Evolutionary conservation across 2,329 filamentous ascomycete genomes (phyloP), one percentile per base, ranked within the genome.

Genomic region (Lasiodiplodia hormozganensis): DNA sequence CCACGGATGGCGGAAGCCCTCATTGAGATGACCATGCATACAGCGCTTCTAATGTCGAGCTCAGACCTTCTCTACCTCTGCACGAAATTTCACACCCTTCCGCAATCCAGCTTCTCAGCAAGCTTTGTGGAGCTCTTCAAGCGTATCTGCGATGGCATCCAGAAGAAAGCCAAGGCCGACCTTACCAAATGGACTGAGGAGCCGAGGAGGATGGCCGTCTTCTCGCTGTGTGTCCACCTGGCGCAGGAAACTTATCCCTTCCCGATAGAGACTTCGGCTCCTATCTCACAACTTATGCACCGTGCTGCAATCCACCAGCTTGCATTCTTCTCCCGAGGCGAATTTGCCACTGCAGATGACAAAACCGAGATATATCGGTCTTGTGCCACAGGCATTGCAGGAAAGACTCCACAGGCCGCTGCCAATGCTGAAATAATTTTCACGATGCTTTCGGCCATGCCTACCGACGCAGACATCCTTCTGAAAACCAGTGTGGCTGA

Each of bases 1-100:
- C 90, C 92, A 4, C 88, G 94, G 68, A 90, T 95, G n/a, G 89
- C 92, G 8, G 90, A 94, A 62, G 94, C 94, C 34, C 87, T 96
- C 28, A 84, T 94, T 58, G 84, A 85, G 21, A 92, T 97, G 87
- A 80, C 90, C 31, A 76, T 76, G 18, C 78, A 78, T 47, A 84
- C 87, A 10, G 79, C 85, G 64, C 75, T 75, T 10, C 82, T 87
- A 71, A 80, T 79, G 76, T 77, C 74, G 43, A 70, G 69, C 70
- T 77, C 70, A 69, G 81, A 80, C 70, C 78, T 93, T 49, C 76
- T 91, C 7, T 90, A 93, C 74, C 79, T 95, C 36, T 92, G 90
- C 74, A 82, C 86, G 62, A 96, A 96, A 76, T 84, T 96, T 31
- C 82, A 40, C 16, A 72, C 76, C 12, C 69, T 79, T 18, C 75